Conservation (phyloP, 2,329 filamentous ascomycete genomes). For the Immersiporthe knoxdaviesiana region DNA sequence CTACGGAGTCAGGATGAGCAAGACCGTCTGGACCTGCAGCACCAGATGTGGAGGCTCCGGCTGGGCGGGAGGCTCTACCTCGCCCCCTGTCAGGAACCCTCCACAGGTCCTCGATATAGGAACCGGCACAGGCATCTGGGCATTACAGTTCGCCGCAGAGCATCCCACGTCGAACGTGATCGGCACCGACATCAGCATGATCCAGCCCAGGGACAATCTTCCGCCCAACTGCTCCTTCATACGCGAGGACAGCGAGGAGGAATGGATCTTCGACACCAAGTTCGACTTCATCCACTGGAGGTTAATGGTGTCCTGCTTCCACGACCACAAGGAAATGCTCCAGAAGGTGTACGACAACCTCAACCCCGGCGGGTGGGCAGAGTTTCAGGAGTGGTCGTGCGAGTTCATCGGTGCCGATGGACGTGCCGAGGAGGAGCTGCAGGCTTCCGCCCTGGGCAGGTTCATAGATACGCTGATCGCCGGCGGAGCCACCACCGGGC, state of each 20-base stretch:
- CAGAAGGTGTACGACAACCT: constrained; percentile 10
- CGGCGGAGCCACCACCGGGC: constrained; percentile 21
- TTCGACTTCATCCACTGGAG: constrained; percentile 22
- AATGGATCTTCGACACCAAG: constrained; percentile 6
- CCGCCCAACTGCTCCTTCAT: constrained; percentile 17
- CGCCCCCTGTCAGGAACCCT: not conserved
- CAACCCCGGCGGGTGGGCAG: constrained; percentile 8
- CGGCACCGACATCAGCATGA: constrained; percentile 32
- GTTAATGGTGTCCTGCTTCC: constrained; percentile 9
- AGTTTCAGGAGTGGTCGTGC: constrained; percentile 17
- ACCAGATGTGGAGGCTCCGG: constrained; percentile 10
- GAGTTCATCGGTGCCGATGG: constrained; percentile 11
- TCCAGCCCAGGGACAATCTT: constrained; percentile 30
- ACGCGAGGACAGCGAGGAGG: constrained; percentile 20
- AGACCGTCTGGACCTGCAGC: constrained; percentile 19
- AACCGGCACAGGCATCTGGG: constrained; percentile 21
- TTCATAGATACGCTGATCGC: not conserved
- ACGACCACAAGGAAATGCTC: constrained; percentile 9
- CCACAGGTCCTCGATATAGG: constrained; percentile 16
- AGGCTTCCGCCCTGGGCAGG: not conserved
- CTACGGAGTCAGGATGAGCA: constrained; percentile 10
- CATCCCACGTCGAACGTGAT: constrained; percentile 21
- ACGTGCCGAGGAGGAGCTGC: constrained; percentile 2
- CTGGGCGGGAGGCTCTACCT: constrained; percentile 9
- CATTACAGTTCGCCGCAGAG: constrained; percentile 15